These are phyloP conservation scores for Colletotrichum sansevieriae DNA, from an alignment of 2,329 filamentous ascomycete genomes.

Conservation along the genomic window DNA sequence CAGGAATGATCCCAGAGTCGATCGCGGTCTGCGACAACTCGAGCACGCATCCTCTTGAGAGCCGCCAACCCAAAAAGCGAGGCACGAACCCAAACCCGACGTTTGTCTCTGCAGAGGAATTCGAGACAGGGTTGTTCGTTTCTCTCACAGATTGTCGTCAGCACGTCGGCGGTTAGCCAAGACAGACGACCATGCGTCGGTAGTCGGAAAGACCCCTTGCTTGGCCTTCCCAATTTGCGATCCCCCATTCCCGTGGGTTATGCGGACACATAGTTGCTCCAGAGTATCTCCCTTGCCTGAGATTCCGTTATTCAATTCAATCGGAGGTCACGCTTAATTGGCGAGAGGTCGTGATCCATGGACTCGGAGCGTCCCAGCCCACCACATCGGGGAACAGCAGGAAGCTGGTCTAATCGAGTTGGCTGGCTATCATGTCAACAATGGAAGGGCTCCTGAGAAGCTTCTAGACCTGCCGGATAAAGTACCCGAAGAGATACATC, in stretches of 20 bases:
- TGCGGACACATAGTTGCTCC: neutral
- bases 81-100: neutral
- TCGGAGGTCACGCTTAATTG: too few relatives aligned
- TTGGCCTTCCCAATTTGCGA: neutral
- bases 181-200: constrained; percentile 14
- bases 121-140: constrained; percentile 30
- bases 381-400: neutral
- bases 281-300: neutral
- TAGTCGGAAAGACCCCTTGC: constrained; percentile 12
- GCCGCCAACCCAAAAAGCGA: neutral
- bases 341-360: too few relatives aligned
- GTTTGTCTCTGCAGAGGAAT: neutral
- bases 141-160: constrained; percentile 4
- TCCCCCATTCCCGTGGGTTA: neutral
- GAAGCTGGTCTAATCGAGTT: neutral
- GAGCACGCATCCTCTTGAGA: neutral
- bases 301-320: too few relatives aligned
- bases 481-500: too few relatives aligned
- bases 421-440: too few relatives aligned
- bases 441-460: too few relatives aligned
- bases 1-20: neutral
- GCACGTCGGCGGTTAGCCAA: constrained; percentile 3
- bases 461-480: too few relatives aligned
- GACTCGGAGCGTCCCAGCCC: neutral
- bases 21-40: neutral